Evolutionary conservation across 495 filamentous ascomycete genomes (phyloP).

Genomic region (Tuber borchii): DNA sequence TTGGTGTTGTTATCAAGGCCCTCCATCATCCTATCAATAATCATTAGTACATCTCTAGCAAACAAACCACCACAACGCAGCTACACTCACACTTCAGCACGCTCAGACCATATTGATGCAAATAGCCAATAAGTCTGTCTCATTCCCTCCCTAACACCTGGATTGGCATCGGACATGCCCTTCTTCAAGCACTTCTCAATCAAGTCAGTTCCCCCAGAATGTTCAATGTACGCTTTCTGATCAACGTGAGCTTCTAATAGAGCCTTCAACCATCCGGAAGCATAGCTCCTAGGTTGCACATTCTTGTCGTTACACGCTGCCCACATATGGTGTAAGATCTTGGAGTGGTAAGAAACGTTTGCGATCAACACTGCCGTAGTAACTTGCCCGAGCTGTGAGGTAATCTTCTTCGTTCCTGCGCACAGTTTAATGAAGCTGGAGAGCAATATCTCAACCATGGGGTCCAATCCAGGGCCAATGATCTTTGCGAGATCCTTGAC

Average conservation of each 20-base stretch:
- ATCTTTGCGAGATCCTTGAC: conserved; percentile 77
- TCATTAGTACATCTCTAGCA: conserved; percentile 37
- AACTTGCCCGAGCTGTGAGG: conserved; percentile 66
- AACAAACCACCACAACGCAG: conserved; percentile 1
- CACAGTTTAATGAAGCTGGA: conserved; percentile 84
- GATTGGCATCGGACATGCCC: conserved; percentile 77
- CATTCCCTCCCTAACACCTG: conserved; percentile 75
- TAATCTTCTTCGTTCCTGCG: conserved; percentile 82
- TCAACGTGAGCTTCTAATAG: conserved; percentile 68
- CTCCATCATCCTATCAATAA: conserved; percentile 57
- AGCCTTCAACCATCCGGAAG: conserved; percentile 75
- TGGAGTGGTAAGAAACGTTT: conserved; percentile 66
- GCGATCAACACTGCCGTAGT: conserved; percentile 70
- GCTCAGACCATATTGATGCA: conserved; percentile 65
- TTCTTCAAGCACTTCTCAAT: conserved; percentile 85
- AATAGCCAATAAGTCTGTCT: conserved; percentile 81
- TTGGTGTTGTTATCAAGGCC: conserved; percentile 67
- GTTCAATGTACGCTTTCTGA: conserved; percentile 75
- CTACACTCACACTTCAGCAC: conserved; percentile 60
- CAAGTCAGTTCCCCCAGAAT: conserved; percentile 69
- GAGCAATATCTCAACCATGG: conserved; percentile 83
- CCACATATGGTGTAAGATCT: conserved; percentile 76
- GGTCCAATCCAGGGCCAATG: conserved; percentile 70
- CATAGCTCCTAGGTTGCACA: conserved; percentile 69
- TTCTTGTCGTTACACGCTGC: conserved; percentile 85